Percentiles rank a stretch among this genome's conserved stretches.
These are phyloP conservation scores for Leonotis leonurus DNA, from an alignment of 257 asterid genomes.

Conservation along the genomic window DNA sequence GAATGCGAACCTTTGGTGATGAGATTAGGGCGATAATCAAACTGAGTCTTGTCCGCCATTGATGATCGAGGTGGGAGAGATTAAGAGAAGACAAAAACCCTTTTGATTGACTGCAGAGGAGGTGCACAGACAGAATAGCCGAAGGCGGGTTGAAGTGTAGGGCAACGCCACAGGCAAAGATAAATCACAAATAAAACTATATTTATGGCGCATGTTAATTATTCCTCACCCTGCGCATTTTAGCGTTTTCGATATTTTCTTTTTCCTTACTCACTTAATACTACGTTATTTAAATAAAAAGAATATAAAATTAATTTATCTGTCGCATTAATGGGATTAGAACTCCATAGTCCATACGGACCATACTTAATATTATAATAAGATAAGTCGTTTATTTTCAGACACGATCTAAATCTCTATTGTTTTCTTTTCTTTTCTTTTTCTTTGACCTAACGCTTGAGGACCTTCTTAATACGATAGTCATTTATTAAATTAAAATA, in stretches of 20 bases:
- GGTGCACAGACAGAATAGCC: conserved; percentile 21
- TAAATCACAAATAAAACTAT: conserved; percentile 4
- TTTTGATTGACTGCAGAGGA: conserved; percentile 19
- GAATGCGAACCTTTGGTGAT: conserved; percentile 48
- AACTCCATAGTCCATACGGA: no score
- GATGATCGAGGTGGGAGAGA: conserved; percentile 25
- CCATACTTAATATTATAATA: no score
- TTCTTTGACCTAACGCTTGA: no score
- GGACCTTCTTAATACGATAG: no score
- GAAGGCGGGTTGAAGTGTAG: conserved; percentile 24
- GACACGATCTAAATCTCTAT: no score
- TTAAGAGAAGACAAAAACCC: conserved; percentile 15
- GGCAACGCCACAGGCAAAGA: conserved; percentile 20
- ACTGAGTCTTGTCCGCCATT: conserved; percentile 57
- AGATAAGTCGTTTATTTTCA: no score
- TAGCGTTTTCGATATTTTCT: not conserved
- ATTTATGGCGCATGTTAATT: conserved; percentile 3
- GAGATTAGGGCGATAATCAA: conserved; percentile 49
- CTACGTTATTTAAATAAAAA: no score
- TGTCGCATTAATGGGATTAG: no score
- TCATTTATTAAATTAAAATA: no score
- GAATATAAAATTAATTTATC: no score
- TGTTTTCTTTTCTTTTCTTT: no score
- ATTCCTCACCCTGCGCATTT: conserved; percentile 13
- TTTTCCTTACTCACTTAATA: not conserved